Evolutionary conservation across 2,329 filamentous ascomycete genomes (phyloP).

Genomic region (Fusarium coicis): DNA sequence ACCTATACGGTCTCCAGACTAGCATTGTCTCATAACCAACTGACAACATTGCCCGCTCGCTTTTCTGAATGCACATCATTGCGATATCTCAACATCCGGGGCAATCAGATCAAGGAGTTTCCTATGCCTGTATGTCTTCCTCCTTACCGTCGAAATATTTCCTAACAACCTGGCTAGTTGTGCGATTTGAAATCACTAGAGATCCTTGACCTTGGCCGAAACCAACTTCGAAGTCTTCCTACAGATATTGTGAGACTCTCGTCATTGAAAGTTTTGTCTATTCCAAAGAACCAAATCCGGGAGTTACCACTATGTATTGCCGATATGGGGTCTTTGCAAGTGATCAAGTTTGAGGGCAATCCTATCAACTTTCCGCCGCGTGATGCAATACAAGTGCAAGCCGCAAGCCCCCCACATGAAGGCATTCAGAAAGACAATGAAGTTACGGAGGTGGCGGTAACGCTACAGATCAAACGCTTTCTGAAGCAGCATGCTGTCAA

Average conservation of each 20-base stretch:
- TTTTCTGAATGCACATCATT: slow-evolving; percentile 82
- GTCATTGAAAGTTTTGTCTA: slow-evolving; percentile 87
- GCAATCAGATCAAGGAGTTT: slow-evolving; percentile 76
- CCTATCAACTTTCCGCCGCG: slow-evolving; percentile 83
- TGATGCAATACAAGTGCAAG: slow-evolving; percentile 71
- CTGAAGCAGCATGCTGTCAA: slow-evolving; percentile 64
- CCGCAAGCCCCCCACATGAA: slow-evolving; percentile 66
- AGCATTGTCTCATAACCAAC: slow-evolving; percentile 82
- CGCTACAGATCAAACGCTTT: slow-evolving; percentile 70
- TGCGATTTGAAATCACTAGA: slow-evolving; percentile 88
- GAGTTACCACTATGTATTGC: slow-evolving; percentile 85
- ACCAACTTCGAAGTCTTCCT: slow-evolving; percentile 82
- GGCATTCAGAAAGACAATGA: slow-evolving; percentile 67
- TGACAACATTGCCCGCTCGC: slow-evolving; percentile 74
- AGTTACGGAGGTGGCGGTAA: slow-evolving; percentile 69
- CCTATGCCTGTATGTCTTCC: slow-evolving; percentile 61
- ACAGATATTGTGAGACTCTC: slow-evolving; percentile 82
- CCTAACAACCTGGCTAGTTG: slow-evolving; percentile 65
- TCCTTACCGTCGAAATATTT: slow-evolving; percentile 12
- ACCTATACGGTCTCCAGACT: slow-evolving; percentile 61
- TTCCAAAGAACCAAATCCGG: slow-evolving; percentile 87
- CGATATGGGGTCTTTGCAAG: slow-evolving; percentile 89
- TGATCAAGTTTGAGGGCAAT: slow-evolving; percentile 91
- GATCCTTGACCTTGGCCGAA: slow-evolving; percentile 91
- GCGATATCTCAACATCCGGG: slow-evolving; percentile 82